These are phyloP conservation scores for Cajanus cajan DNA, from an alignment of 306 rosid genomes.

Conservation along the genomic window DNA sequence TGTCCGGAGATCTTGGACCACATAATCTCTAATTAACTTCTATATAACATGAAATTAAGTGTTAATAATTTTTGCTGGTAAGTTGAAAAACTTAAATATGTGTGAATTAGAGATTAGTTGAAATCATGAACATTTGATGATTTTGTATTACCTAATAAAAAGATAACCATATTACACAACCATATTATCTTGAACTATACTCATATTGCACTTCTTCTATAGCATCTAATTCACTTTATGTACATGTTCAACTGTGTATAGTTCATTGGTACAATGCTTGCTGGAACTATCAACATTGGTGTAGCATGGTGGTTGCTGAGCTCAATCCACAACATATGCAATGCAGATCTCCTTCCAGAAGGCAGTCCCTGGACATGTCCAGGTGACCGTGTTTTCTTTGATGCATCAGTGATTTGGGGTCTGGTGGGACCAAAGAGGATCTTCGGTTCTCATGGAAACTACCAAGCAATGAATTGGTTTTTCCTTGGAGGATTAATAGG, in stretches of 20 bases:
- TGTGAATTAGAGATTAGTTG: too few relatives aligned
- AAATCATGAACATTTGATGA: too few relatives aligned
- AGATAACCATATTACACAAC: too few relatives aligned
- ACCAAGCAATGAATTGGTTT: slow-evolving; percentile 70
- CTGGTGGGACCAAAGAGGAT: slow-evolving; percentile 65
- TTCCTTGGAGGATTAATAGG: slow-evolving; percentile 72
- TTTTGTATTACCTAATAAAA: too few relatives aligned
- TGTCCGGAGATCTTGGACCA: too few relatives aligned
- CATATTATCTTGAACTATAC: background rate
- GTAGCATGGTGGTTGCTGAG: slow-evolving; percentile 66
- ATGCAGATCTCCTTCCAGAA: slow-evolving; percentile 43
- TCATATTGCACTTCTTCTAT: background rate
- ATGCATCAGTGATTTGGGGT: slow-evolving; percentile 84
- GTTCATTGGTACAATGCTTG: slow-evolving; percentile 61
- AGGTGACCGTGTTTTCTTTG: slow-evolving; percentile 61
- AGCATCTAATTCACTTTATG: background rate
- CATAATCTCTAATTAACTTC: too few relatives aligned
- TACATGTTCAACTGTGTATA: slow-evolving; percentile 10
- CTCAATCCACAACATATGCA: slow-evolving; percentile 45
- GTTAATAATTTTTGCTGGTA: too few relatives aligned
- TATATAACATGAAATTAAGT: too few relatives aligned
- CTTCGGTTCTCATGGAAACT: slow-evolving; percentile 60
- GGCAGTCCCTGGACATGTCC: slow-evolving; percentile 87
- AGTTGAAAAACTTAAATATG: too few relatives aligned
- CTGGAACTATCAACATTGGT: slow-evolving; percentile 60